These are phyloP conservation scores for Gossypium sturtianum DNA, from an alignment of 345 rosid species.

Conservation along the genomic window DNA sequence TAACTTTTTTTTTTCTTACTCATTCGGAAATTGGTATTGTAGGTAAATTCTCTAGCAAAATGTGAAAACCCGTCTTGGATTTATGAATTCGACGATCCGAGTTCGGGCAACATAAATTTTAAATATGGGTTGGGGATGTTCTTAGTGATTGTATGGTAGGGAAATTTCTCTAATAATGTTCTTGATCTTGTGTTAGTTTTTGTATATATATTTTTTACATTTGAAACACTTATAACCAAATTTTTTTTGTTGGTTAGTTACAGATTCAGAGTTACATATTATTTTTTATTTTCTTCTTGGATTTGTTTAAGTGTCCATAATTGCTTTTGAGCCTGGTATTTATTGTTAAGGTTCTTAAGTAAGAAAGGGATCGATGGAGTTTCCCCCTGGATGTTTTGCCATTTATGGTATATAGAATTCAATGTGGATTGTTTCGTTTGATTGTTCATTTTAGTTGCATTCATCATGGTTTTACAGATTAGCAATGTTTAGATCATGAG, in stretches of 20 bases:
- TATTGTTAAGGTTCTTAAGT: not conserved
- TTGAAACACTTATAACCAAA: not conserved
- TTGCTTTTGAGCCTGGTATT: not conserved
- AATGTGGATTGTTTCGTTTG: not conserved
- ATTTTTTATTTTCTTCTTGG: not conserved
- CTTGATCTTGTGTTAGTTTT: not conserved
- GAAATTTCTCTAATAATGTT: not conserved
- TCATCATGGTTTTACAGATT: not conserved
- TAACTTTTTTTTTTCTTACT: not conserved
- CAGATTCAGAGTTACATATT: not conserved
- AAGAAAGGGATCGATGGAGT: not conserved
- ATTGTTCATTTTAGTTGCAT: constrained; percentile 4
- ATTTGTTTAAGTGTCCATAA: not conserved
- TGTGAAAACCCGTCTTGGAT: no score
- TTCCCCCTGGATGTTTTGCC: not conserved
- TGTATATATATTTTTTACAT: not conserved
- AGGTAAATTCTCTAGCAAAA: no score
- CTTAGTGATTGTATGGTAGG: no score
- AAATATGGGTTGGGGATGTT: no score
- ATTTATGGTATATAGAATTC: not conserved
- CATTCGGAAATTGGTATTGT: no score
- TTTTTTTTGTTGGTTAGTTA: not conserved
- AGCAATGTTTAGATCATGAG: not conserved
- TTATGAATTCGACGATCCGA: no score
- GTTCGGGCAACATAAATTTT: no score